These are phyloP conservation scores for Alternaria angustiovoidea DNA, from an alignment of 2,329 filamentous ascomycete species.

Conservation along the genomic window DNA sequence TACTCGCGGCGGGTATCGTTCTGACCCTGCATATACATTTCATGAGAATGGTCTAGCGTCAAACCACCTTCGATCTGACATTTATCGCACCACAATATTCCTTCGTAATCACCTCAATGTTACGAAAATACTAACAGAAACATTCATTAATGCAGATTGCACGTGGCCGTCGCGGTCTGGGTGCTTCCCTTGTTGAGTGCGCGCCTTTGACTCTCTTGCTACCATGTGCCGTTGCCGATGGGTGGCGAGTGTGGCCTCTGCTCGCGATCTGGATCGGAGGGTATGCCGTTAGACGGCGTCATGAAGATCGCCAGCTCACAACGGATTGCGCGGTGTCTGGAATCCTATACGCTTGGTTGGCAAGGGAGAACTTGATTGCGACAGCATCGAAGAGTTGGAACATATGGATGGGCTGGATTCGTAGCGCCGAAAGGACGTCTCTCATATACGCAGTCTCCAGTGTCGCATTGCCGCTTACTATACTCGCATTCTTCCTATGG, in stretches of 20 bases:
- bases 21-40: conserved; percentile 28
- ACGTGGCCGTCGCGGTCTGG: conserved; percentile 20
- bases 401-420: conserved; percentile 15
- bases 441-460: conserved; percentile 12
- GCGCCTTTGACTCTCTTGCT: conserved; percentile 11
- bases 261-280: conserved; percentile 32
- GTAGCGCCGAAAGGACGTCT: conserved; percentile 2
- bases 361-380: conserved; percentile 16
- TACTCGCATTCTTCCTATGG: conserved; percentile 12
- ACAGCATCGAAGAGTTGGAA: conserved; percentile 21
- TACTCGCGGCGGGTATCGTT: conserved; percentile 4
- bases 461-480: conserved; percentile 22
- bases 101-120: conserved; percentile 6
- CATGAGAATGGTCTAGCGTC: conserved; percentile 33
- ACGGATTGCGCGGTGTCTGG: conserved; percentile 32
- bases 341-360: conserved; percentile 14
- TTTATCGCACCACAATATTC: conserved; percentile 13
- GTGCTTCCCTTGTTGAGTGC: conserved; percentile 12
- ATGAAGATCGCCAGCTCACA: conserved; percentile 28
- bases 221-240: conserved; percentile 9
- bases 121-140: conserved; percentile 14
- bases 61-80: conserved; percentile 16
- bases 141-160: conserved; percentile 23
- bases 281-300: conserved; percentile 25
- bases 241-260: conserved; percentile 27